These are phyloP conservation scores for Nakaseomyces bracarensis DNA, from an alignment of 1,139 yeast species.

Conservation along the genomic window DNA sequence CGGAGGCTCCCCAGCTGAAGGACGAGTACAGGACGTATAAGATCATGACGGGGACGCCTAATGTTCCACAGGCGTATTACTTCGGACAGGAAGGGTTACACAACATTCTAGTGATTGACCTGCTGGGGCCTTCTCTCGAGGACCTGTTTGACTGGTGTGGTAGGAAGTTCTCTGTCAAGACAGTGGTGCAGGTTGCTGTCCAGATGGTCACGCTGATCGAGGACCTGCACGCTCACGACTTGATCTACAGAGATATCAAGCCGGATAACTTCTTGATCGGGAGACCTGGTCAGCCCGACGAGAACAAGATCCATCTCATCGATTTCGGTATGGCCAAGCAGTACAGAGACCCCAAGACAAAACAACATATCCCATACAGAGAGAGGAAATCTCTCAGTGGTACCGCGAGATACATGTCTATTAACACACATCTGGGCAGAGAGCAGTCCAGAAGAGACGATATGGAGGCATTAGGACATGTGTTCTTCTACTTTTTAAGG, in stretches of 20 bases:
- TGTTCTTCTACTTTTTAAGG: constrained; percentile 85
- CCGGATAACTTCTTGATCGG: constrained; percentile 98
- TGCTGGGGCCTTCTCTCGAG: constrained; percentile 69
- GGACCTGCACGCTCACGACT: constrained; percentile 57
- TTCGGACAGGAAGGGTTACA: constrained; percentile 72
- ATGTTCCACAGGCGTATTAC: constrained; percentile 65
- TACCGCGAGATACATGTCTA: constrained; percentile 93
- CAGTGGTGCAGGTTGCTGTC: constrained; percentile 65
- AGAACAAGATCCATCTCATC: constrained; percentile 82
- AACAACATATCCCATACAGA: constrained; percentile 90
- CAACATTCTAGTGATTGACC: constrained; percentile 59
- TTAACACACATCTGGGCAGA: constrained; percentile 92
- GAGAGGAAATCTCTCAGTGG: constrained; percentile 96
- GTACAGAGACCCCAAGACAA: constrained; percentile 91
- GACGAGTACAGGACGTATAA: constrained; percentile 66
- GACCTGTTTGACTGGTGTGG: constrained; percentile 81
- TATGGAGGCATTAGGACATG: constrained; percentile 91
- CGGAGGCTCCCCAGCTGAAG: constrained; percentile 65
- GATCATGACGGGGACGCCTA: constrained; percentile 47
- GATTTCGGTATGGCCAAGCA: constrained; percentile 97
- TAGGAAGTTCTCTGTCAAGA: constrained; percentile 55
- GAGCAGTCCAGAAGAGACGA: constrained; percentile 97
- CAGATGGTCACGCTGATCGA: constrained; percentile 68
- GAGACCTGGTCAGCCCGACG: constrained; percentile 56
- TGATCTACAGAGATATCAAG: constrained; percentile 70